phyloP scores from a whole-genome alignment of 108 stramenopile species.

The Pelagomonas calceolata region DNA sequence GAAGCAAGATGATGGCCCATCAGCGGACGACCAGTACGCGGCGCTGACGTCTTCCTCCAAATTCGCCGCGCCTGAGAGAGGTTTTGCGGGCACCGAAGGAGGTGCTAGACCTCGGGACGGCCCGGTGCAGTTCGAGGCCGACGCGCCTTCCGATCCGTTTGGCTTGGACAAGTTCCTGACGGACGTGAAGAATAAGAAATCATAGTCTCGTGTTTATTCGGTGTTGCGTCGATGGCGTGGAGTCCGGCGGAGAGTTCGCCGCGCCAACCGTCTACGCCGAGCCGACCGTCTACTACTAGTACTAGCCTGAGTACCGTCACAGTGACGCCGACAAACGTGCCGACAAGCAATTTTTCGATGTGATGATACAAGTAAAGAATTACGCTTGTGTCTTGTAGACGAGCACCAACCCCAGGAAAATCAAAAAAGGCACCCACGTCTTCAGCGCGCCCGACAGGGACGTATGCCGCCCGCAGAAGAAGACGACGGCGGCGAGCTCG shows the following conservation, averaged over 20 bases:
- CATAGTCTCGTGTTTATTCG: too few species aligned
- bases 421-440: constrained; percentile 6
- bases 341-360: too few species aligned
- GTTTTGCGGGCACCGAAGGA: constrained; percentile 16
- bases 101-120: neutral
- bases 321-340: too few species aligned
- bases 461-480: constrained; percentile 32
- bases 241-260: too few species aligned
- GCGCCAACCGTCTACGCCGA: too few species aligned
- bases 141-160: constrained; percentile 1
- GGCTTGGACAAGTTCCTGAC: neutral
- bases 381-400: too few species aligned
- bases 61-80: constrained; percentile 9
- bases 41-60: constrained; percentile 7
- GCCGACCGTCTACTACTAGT: too few species aligned
- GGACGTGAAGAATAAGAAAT: neutral
- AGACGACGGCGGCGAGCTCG: constrained; percentile 31
- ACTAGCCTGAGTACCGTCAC: too few species aligned
- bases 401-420: constrained; percentile 11
- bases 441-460: neutral
- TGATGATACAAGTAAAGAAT: too few species aligned
- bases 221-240: too few species aligned
- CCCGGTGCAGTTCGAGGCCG: constrained; percentile 16
- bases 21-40: constrained; percentile 20
- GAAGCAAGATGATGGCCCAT: constrained; percentile 19